Evolutionary conservation across 352 stramenopile species (phyloP).

Genomic region (Pythium periplocum): DNA sequence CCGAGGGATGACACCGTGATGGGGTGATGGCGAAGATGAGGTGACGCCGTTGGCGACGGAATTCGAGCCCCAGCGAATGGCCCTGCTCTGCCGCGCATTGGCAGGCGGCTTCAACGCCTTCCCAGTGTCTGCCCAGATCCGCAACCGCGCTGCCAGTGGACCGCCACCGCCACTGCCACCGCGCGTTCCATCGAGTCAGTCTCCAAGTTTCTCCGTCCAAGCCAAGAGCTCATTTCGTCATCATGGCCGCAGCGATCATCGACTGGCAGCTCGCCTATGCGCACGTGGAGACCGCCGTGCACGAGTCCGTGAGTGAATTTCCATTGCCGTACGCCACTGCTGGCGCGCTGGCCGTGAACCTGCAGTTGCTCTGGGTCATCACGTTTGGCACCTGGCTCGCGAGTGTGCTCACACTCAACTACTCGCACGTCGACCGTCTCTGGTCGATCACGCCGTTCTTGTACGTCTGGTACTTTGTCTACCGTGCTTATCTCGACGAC

Average conservation of each 20-base stretch:
- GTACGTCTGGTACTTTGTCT: slow-evolving; percentile 82
- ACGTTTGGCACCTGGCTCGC: slow-evolving; percentile 50
- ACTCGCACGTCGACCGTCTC: slow-evolving; percentile 90
- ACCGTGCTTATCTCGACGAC: slow-evolving; percentile 54
- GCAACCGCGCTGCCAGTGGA: too few relatives aligned
- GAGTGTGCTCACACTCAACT: slow-evolving; percentile 80
- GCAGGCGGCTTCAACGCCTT: too few relatives aligned
- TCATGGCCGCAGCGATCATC: slow-evolving; percentile 11
- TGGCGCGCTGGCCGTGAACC: slow-evolving; percentile 29
- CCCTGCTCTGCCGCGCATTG: too few relatives aligned
- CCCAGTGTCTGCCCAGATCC: too few relatives aligned
- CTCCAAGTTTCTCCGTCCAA: too few relatives aligned
- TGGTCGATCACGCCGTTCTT: slow-evolving; percentile 88
- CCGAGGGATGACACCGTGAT: too few relatives aligned
- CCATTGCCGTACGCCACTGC: slow-evolving; percentile 35
- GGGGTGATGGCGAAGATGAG: too few relatives aligned
- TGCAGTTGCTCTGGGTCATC: slow-evolving; percentile 41
- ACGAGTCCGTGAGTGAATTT: slow-evolving; percentile 26
- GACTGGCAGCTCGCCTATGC: slow-evolving; percentile 25
- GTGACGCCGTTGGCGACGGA: too few relatives aligned
- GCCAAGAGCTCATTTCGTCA: too few relatives aligned
- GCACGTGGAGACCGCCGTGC: slow-evolving; percentile 26
- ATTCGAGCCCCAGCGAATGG: too few relatives aligned
- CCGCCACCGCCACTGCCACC: too few relatives aligned
- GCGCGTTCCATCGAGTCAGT: too few relatives aligned